Evolutionary conservation across 371 early-diverging fungal species (phyloP).

Genomic region (Chytridium lagenaria): DNA sequence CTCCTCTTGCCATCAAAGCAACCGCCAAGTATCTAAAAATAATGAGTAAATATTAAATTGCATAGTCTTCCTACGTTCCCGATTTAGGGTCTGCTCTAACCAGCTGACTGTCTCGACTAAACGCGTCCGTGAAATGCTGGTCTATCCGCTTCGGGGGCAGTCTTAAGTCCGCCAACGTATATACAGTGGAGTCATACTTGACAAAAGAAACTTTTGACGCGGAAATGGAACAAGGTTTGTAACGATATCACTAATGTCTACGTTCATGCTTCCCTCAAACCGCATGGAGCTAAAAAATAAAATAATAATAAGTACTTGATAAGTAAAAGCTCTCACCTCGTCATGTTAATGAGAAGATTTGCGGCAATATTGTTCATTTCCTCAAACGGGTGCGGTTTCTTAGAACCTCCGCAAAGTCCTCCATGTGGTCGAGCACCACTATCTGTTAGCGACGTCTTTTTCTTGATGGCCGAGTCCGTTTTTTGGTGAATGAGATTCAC

Average conservation of each 20-base stretch:
- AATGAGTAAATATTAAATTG: neutral
- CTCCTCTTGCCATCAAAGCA: conserved; percentile 57
- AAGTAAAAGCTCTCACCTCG: conserved; percentile 47
- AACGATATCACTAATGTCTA: conserved; percentile 77
- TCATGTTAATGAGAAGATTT: conserved; percentile 59
- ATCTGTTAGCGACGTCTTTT: conserved; percentile 31
- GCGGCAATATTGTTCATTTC: conserved; percentile 66
- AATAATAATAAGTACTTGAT: neutral
- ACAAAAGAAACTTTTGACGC: conserved; percentile 51
- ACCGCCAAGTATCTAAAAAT: conserved; percentile 54
- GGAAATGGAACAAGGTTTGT: conserved; percentile 82
- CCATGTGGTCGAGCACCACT: conserved; percentile 35
- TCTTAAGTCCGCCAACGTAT: conserved; percentile 43
- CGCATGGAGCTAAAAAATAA: conserved; percentile 61
- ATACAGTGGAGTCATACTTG: conserved; percentile 58
- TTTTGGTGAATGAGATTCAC: conserved; percentile 51
- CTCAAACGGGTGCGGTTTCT: conserved; percentile 54
- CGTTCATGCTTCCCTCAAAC: conserved; percentile 73
- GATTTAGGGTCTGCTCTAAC: conserved; percentile 62
- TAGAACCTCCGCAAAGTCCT: conserved; percentile 34
- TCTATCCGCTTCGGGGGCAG: conserved; percentile 46
- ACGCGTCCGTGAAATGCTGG: conserved; percentile 70
- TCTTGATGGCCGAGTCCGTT: conserved; percentile 20
- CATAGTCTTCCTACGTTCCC: conserved; percentile 51
- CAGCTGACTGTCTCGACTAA: conserved; percentile 66